Evolutionary conservation across 495 filamentous ascomycete genomes (phyloP), one percentile per base, ranked within the genome.

Genomic region (Mycothermus thermophilus): DNA sequence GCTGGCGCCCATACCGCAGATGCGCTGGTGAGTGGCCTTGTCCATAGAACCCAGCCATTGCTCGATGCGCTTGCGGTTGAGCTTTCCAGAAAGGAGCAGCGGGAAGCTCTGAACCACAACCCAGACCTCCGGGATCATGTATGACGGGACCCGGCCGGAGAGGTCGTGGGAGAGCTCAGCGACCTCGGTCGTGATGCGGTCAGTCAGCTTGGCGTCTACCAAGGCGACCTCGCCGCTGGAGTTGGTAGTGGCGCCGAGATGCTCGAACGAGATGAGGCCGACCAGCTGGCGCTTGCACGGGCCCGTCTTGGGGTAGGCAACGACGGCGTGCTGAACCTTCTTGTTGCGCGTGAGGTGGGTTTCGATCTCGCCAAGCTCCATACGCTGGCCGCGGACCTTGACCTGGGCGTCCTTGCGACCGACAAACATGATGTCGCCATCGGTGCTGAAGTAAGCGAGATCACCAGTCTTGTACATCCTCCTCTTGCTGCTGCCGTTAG

Each of bases 401-500:
- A 56, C 43, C 30, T 60, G 57, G 4, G 43, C 41, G 22, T 57
- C 52, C 26, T 51, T 57, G 2, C 52, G 42, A 2, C 50, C 50
- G n/a, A 76, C 46, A 43, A 69, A 74, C 18, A 59, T 59, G 30
- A 76, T 48, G 9, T 63, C 56, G 10, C 72, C 68, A 10, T 48
- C 54, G 2, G 20, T 23, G 15, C 35, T 64, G 30, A 69, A 64
- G 17, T 64, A 60, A 8, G 67, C 70, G 25, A 75, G 43, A 35
- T 78, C 72, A 8, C 72, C 71, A 1, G 74, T 75, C 51, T 72
- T 74, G 54, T 76, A 76, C 24, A 76, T 46, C 3, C 45, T 39
- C 3, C 44, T n/a, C n/a, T n/a, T n/a, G 37, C 5, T 39, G 17
- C 10, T 20, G 13, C 9, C 8, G 8, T 1, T 17, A 2, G 8